Evolutionary conservation across 495 filamentous ascomycete genomes (phyloP).

Genomic region (Neurospora sp.): DNA sequence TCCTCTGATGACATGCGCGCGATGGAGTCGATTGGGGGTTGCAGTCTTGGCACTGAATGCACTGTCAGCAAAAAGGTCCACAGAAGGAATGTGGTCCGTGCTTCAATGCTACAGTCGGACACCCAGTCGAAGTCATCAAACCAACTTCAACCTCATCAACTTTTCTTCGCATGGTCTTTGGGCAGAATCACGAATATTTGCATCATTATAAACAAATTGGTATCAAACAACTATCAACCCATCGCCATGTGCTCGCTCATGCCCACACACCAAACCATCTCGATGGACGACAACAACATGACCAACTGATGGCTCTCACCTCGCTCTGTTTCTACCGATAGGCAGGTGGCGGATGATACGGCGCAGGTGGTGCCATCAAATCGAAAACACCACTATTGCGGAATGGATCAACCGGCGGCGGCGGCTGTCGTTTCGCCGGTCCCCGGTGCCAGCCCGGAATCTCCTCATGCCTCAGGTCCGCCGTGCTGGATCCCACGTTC

Average conservation of each 20-base stretch:
- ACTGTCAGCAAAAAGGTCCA: neutral
- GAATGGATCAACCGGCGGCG: conserved; percentile 8
- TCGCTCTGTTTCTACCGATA: conserved; percentile 6
- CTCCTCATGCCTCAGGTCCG: conserved; percentile 7
- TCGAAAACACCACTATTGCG: neutral
- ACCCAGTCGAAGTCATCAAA: neutral
- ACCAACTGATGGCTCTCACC: too few species aligned
- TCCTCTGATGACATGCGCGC: neutral
- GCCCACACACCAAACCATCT: neutral
- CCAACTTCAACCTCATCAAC: neutral
- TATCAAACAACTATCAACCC: neutral
- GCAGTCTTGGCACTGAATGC: neutral
- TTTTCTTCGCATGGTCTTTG: neutral
- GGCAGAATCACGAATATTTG: neutral
- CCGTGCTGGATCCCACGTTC: conserved; percentile 4
- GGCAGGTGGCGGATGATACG: conserved; percentile 10
- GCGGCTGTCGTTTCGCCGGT: conserved; percentile 7
- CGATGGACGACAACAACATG: neutral
- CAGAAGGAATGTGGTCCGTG: neutral
- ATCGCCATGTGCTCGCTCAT: neutral
- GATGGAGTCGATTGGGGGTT: neutral
- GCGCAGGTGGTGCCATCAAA: conserved; percentile 6
- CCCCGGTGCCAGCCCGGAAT: conserved; percentile 27
- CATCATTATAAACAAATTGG: neutral
- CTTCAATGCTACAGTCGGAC: neutral